phyloP scores from a whole-genome alignment of 768 basidiomycete genomes.

The Austroboletus festivus region DNA sequence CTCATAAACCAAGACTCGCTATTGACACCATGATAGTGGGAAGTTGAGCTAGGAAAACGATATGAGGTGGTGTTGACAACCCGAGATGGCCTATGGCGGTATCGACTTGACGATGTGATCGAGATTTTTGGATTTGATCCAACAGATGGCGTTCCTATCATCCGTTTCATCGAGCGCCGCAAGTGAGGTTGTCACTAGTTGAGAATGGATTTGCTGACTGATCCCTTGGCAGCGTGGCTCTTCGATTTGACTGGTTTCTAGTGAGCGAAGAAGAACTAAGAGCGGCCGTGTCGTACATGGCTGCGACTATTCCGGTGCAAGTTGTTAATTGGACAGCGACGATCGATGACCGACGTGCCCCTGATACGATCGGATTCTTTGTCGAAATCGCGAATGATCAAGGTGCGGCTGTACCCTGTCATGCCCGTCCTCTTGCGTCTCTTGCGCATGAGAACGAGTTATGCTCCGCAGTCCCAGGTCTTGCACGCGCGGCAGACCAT shows the following conservation, averaged over 20 bases:
- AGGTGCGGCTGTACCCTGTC: background rate
- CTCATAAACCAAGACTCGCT: background rate
- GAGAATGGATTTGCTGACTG: background rate
- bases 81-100: background rate
- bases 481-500: background rate
- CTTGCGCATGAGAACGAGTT: background rate
- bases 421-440: background rate
- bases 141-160: background rate
- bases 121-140: background rate
- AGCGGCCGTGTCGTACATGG: background rate
- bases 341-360: background rate
- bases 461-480: background rate
- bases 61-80: background rate
- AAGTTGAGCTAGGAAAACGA: background rate
- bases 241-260: background rate
- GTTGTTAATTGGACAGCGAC: background rate
- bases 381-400: background rate
- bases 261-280: background rate
- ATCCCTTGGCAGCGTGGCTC: background rate
- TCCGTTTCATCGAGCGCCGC: background rate
- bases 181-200: background rate
- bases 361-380: background rate
- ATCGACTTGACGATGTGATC: background rate
- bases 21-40: background rate
- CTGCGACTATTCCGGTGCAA: background rate